A percentile compares a stretch with the other conserved stretches of the same genome.
Evolutionary conservation across 2,329 filamentous ascomycete species (phyloP).

Genomic region (Aureobasidium sp.): DNA sequence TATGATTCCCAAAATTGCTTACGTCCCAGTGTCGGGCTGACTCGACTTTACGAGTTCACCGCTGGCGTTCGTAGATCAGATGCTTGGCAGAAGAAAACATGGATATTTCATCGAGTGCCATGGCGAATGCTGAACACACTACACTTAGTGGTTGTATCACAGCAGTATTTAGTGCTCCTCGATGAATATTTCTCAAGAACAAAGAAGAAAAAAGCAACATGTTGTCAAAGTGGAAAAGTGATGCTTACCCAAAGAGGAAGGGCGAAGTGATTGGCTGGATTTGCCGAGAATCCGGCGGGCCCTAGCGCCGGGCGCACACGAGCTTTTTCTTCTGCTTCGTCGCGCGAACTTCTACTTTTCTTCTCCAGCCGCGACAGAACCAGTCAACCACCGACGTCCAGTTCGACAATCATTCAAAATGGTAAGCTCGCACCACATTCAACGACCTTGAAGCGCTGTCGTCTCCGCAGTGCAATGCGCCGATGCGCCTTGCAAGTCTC

Average conservation of each 20-base stretch:
- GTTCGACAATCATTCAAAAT: slow-evolving; percentile 12
- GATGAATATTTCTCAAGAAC: too few relatives aligned
- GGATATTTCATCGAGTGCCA: not conserved
- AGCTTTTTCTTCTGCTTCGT: slow-evolving; percentile 9
- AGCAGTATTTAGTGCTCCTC: not conserved
- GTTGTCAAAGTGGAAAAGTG: not conserved
- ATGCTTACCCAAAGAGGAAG: not conserved
- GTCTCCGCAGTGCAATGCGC: slow-evolving; percentile 11
- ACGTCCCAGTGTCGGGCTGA: not conserved
- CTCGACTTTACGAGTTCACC: not conserved
- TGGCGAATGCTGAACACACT: not conserved
- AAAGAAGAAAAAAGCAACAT: not conserved
- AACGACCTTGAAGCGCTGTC: slow-evolving; percentile 3
- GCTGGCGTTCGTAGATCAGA: not conserved
- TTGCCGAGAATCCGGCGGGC: not conserved
- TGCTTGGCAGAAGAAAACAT: not conserved
- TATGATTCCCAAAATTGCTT: not conserved
- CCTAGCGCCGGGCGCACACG: not conserved
- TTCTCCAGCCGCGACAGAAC: slow-evolving; percentile 9
- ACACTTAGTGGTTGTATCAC: not conserved
- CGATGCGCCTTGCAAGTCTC: not conserved
- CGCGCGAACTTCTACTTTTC: not conserved
- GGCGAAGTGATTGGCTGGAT: not conserved
- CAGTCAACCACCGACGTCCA: slow-evolving; percentile 11
- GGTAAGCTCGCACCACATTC: slow-evolving; percentile 10